Evolutionary conservation across 805 yeast species (phyloP), one percentile per base, ranked within the genome.

Genomic region (Komagataella pseudopastoris): DNA sequence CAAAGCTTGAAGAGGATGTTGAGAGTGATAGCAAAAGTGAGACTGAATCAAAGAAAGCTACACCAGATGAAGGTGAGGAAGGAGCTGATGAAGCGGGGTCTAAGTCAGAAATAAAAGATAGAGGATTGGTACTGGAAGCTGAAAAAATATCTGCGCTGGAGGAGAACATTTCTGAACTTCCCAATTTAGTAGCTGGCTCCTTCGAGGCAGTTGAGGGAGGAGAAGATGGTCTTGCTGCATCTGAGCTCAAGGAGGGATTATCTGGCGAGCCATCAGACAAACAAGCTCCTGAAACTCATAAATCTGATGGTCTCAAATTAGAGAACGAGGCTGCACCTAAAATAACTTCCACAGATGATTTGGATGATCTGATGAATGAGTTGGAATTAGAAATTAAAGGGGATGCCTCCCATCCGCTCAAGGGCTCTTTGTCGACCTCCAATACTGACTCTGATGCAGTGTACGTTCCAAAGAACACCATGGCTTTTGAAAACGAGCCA

Each of bases 401-500:
- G 14, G 47, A 18, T 18, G 23, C 10, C 23, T 45, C 47, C 14
- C 23, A 45, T 10, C 20, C 20, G 10, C 6, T 18, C 5, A 18
- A 18, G 47, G 23, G 23, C 30, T 18, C 47, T 45, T 10, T 30
- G 14, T 30, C 39, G 14, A 30, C 4, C 14, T 30, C 48, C 18
- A 53, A 49, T 23, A 20, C 46, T 12, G 53, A 46, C 30, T 45
- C 53, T 8, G 62, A 60, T n/a, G 61, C 60, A n/a, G 66, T 60
- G 3, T 64, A 51, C 56, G 70, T 67, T 51, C 66, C 71, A 17
- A 64, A 64, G 50, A 60, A 56, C 6, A 39, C 53, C 3, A 67
- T 66, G 51, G 57, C 65, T 3, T 67, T 66, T 55, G 73, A 70
- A 53, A 69, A 71, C 52, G 78, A 76, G 55, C 90, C 93, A 2